Evolutionary conservation across 2,329 filamentous ascomycete species (phyloP).

Genomic region (Alternaria ethzedia): DNA sequence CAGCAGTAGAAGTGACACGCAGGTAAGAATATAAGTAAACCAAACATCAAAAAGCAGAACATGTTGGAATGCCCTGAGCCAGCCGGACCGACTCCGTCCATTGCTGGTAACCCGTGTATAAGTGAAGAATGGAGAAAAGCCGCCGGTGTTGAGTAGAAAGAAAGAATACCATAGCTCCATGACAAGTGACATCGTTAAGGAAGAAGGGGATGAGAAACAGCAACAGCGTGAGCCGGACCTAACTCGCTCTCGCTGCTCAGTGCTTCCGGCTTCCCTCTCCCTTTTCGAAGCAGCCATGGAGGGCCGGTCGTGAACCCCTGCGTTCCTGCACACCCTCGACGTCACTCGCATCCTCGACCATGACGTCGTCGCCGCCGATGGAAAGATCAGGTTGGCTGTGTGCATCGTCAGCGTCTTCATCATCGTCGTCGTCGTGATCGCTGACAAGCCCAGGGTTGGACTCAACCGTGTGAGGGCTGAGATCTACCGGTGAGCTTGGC

Average conservation of each 20-base stretch:
- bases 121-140: conserved; percentile 5
- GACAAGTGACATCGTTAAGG: conserved; percentile 20
- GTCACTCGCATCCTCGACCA: conserved; percentile 49
- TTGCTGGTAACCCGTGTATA: conserved; percentile 33
- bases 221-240: conserved; percentile 29
- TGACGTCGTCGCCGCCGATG: conserved; percentile 45
- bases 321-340: conserved; percentile 46
- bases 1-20: too few relatives aligned
- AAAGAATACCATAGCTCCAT: conserved; percentile 23
- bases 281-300: conserved; percentile 44
- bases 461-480: conserved; percentile 57
- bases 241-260: conserved; percentile 35
- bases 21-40: neutral
- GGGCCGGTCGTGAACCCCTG: conserved; percentile 37
- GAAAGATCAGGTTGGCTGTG: conserved; percentile 45
- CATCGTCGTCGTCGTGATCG: conserved; percentile 58
- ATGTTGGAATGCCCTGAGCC: conserved; percentile 10
- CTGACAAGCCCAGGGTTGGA: conserved; percentile 58
- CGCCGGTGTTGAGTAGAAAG: neutral
- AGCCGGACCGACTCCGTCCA: conserved; percentile 16
- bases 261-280: conserved; percentile 46
- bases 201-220: conserved; percentile 16
- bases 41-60: conserved; percentile 8
- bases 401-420: conserved; percentile 49
- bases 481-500: conserved; percentile 46